phyloP scores from a whole-genome alignment of 441 rosid genomes.

The Bruguiera hainesii region DNA sequence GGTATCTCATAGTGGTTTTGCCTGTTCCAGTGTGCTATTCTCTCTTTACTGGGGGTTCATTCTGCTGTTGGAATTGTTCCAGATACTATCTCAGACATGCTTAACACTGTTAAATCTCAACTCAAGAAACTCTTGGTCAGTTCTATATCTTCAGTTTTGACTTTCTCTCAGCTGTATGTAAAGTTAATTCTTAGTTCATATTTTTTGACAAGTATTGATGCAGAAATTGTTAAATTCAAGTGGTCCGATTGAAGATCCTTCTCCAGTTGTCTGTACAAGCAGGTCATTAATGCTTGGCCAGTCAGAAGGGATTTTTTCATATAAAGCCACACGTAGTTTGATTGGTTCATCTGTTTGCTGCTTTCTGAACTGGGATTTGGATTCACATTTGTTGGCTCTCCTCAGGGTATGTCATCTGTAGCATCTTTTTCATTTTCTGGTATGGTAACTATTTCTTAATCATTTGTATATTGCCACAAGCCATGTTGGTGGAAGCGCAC shows the following conservation, averaged over 20 bases:
- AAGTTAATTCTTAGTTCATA: slow-evolving; percentile 23
- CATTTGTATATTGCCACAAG: background rate
- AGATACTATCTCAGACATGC: slow-evolving; percentile 40
- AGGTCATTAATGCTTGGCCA: slow-evolving; percentile 64
- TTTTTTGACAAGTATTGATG: slow-evolving; percentile 41
- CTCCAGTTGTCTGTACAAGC: slow-evolving; percentile 67
- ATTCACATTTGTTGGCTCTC: slow-evolving; percentile 64
- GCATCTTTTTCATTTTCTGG: background rate
- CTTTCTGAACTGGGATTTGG: slow-evolving; percentile 67
- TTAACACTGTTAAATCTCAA: slow-evolving; percentile 59
- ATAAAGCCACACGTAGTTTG: slow-evolving; percentile 67
- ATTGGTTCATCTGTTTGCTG: slow-evolving; percentile 74
- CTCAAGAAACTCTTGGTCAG: slow-evolving; percentile 84
- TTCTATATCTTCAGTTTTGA: slow-evolving; percentile 24
- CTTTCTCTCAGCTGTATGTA: slow-evolving; percentile 17
- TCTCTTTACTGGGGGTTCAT: slow-evolving; percentile 60
- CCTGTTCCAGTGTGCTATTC: slow-evolving; percentile 63
- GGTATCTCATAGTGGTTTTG: slow-evolving; percentile 23
- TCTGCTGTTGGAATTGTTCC: slow-evolving; percentile 39
- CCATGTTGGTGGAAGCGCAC: background rate
- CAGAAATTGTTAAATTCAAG: slow-evolving; percentile 74
- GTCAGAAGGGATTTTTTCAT: slow-evolving; percentile 73
- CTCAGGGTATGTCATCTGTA: slow-evolving; percentile 52
- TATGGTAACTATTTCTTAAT: background rate
- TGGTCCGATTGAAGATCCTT: slow-evolving; percentile 92